These are phyloP conservation scores for Wickerhamomyces canadensis DNA, from an alignment of 805 yeast genomes.

Conservation along the genomic window DNA sequence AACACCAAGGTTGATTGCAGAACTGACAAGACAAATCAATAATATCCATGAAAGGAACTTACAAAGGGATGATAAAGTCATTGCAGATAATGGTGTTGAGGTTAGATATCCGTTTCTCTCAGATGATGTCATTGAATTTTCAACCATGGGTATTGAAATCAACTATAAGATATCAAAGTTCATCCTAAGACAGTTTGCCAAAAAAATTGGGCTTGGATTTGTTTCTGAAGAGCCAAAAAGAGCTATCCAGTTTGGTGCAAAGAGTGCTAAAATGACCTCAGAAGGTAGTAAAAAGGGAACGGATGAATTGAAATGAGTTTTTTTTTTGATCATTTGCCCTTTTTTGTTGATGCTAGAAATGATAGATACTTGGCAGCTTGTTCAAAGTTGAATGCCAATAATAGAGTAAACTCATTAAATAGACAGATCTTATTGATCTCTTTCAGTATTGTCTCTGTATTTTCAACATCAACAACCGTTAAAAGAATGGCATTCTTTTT, in stretches of 20 bases:
- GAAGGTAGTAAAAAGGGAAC: constrained; percentile 76
- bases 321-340: background rate
- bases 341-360: constrained; percentile 22
- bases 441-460: constrained; percentile 39
- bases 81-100: constrained; percentile 84
- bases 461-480: constrained; percentile 61
- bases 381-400: constrained; percentile 40
- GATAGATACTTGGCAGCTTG: constrained; percentile 46
- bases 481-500: constrained; percentile 48
- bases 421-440: constrained; percentile 36
- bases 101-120: constrained; percentile 84
- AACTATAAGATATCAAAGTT: constrained; percentile 45
- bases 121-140: constrained; percentile 46
- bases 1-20: constrained; percentile 43
- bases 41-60: constrained; percentile 75
- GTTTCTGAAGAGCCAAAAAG: constrained; percentile 78
- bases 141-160: constrained; percentile 44
- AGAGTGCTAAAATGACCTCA: constrained; percentile 87
- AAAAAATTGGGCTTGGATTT: constrained; percentile 38
- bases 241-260: constrained; percentile 96
- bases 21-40: constrained; percentile 64
- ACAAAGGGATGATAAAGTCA: constrained; percentile 89
- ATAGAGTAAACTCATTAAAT: constrained; percentile 35
- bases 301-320: constrained; percentile 32
- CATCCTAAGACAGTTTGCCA: constrained; percentile 60